A percentile compares a stretch with the other conserved stretches of the same genome.
Conservation (phyloP, 2,329 filamentous ascomycete species). For the Domatiomyces catenatus region DNA sequence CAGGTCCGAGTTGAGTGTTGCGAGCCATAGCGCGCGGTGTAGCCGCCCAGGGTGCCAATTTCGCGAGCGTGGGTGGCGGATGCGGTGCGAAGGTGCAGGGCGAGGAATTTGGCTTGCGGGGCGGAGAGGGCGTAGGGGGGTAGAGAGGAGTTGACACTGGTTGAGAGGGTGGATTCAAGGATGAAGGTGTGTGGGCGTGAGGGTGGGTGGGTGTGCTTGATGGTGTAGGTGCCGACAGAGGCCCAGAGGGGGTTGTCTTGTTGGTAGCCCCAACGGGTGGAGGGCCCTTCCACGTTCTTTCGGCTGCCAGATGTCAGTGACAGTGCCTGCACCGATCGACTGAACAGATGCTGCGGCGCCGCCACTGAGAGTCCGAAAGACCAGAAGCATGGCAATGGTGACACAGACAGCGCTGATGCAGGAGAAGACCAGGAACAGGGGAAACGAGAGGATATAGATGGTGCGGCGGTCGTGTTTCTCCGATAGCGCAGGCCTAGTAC, state of each 20-base stretch:
- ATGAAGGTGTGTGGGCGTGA: not conserved
- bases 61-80: conserved; percentile 33
- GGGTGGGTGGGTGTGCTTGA: too few species aligned
- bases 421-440: conserved; percentile 53
- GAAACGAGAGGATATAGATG: conserved; percentile 52
- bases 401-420: conserved; percentile 46
- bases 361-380: conserved; percentile 57
- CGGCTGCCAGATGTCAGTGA: conserved; percentile 64
- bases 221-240: too few species aligned
- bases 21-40: conserved; percentile 39
- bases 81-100: conserved; percentile 25
- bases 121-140: conserved; percentile 24
- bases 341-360: conserved; percentile 67
- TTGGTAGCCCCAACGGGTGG: too few species aligned
- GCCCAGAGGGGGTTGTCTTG: too few species aligned
- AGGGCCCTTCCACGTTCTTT: conserved; percentile 51
- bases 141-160: not conserved
- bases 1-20: conserved; percentile 23
- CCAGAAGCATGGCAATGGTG: conserved; percentile 55
- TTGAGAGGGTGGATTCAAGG: not conserved
- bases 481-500: conserved; percentile 48
- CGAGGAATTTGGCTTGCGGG: conserved; percentile 26
- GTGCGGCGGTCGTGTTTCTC: conserved; percentile 54
- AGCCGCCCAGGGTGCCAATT: conserved; percentile 41
- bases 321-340: conserved; percentile 66